Percentiles rank a stretch among this genome's conserved stretches.
phyloP scores from a whole-genome alignment of 1,139 yeast species.

The Taiozyma sp. region DNA sequence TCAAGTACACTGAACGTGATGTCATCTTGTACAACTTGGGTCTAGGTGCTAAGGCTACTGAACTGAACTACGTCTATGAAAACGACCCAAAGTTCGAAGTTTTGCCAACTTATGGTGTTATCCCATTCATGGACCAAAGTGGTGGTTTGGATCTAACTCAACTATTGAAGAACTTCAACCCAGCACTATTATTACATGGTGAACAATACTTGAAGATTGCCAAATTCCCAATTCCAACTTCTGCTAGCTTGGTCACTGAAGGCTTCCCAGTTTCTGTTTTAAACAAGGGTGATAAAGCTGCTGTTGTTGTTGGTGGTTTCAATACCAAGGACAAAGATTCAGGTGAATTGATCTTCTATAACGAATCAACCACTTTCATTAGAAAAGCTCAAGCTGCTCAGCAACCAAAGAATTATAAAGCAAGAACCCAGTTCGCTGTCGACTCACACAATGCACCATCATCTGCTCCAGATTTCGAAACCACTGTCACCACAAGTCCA shows the following conservation, averaged over 20 bases:
- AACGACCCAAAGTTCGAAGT: constrained; percentile 74
- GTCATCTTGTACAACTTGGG: constrained; percentile 85
- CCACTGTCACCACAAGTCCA: constrained; percentile 51
- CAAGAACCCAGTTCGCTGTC: constrained; percentile 52
- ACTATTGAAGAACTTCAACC: constrained; percentile 77
- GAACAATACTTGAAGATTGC: constrained; percentile 85
- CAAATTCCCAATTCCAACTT: constrained; percentile 77
- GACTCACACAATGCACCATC: constrained; percentile 60
- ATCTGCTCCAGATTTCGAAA: constrained; percentile 59
- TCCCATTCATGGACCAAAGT: constrained; percentile 59
- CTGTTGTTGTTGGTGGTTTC: constrained; percentile 72
- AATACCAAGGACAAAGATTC: constrained; percentile 64
- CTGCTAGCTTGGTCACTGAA: constrained; percentile 55
- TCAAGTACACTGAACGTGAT: constrained; percentile 58
- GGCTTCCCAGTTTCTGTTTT: constrained; percentile 66
- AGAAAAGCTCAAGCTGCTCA: constrained; percentile 71
- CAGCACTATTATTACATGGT: constrained; percentile 86
- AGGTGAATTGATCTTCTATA: constrained; percentile 67
- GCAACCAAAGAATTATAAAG: constrained; percentile 37
- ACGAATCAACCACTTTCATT: constrained; percentile 81
- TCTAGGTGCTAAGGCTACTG: constrained; percentile 77
- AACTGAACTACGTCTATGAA: constrained; percentile 79
- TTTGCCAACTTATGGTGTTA: constrained; percentile 89
- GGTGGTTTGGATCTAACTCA: constrained; percentile 48
- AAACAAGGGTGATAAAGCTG: constrained; percentile 89